Percentiles rank a stretch among this genome's conserved stretches.
Evolutionary conservation across 345 rosid species (phyloP).

Genomic region (Balakata baccata): DNA sequence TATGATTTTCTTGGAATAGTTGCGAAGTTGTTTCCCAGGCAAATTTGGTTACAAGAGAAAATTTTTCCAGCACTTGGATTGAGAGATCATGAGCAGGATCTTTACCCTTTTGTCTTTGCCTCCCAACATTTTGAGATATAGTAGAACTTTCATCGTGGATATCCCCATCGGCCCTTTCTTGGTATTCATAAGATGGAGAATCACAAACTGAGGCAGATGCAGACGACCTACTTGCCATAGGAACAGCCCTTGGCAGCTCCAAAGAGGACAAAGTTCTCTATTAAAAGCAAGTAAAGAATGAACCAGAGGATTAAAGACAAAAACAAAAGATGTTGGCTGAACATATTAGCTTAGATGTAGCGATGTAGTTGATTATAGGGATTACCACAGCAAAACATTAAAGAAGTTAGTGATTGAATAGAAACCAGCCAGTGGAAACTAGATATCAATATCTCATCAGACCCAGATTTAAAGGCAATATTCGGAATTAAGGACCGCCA

Average conservation of each 20-base stretch:
- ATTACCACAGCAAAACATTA: neutral
- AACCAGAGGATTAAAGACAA: neutral
- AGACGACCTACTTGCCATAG: slow-evolving; percentile 56
- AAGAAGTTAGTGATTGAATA: neutral
- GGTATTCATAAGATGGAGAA: slow-evolving; percentile 43
- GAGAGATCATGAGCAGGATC: slow-evolving; percentile 94
- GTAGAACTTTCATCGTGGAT: slow-evolving; percentile 30
- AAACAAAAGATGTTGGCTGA: neutral
- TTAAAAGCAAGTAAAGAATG: slow-evolving; percentile 26
- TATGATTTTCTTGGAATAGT: slow-evolving; percentile 60
- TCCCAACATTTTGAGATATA: slow-evolving; percentile 44
- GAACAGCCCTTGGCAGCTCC: slow-evolving; percentile 80
- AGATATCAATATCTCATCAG: slow-evolving; percentile 5
- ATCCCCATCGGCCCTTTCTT: slow-evolving; percentile 39
- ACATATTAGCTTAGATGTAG: neutral
- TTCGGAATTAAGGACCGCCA: slow-evolving; percentile 6
- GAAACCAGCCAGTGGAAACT: neutral
- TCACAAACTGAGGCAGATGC: slow-evolving; percentile 39
- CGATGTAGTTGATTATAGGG: neutral
- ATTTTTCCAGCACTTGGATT: slow-evolving; percentile 83
- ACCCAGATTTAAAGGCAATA: slow-evolving; percentile 2
- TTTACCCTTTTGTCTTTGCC: slow-evolving; percentile 56
- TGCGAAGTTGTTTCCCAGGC: slow-evolving; percentile 92
- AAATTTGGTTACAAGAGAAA: slow-evolving; percentile 90
- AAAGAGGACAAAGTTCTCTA: slow-evolving; percentile 87